These are phyloP conservation scores for Cardiospermum halicacabum DNA, from an alignment of 345 rosid species.

Conservation along the genomic window DNA sequence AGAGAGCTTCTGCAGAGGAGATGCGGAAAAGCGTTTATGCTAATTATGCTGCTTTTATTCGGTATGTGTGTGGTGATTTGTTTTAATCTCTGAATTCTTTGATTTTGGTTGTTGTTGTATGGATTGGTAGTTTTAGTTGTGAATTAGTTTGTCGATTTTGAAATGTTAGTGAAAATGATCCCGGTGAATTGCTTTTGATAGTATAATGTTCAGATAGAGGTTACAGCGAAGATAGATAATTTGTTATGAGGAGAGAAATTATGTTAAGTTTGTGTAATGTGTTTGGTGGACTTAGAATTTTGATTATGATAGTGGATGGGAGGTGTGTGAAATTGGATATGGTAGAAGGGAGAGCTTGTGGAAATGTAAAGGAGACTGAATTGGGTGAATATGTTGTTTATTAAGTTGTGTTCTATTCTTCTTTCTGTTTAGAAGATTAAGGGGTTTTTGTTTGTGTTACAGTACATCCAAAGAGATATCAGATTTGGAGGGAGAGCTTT, in stretches of 20 bases:
- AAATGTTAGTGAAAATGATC: not conserved
- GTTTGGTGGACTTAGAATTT: no score
- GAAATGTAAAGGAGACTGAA: not conserved
- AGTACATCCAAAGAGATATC: constrained; percentile 99
- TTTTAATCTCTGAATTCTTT: not conserved
- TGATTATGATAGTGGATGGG: no score
- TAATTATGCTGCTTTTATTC: constrained; percentile 91
- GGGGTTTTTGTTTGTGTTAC: constrained; percentile 20
- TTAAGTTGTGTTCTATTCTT: not conserved
- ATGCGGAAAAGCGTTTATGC: constrained; percentile 98
- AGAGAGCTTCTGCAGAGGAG: constrained; percentile 97
- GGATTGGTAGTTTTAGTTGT: not conserved
- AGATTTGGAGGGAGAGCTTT: constrained; percentile 95
- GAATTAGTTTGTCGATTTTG: not conserved
- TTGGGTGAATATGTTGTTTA: not conserved
- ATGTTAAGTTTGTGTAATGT: no score
- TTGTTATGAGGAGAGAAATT: no score
- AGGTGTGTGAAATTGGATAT: no score
- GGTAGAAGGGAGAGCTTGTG: no score
- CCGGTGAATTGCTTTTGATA: no score
- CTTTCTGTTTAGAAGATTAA: not conserved
- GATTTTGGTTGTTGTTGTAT: not conserved
- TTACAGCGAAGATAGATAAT: no score
- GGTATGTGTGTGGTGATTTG: constrained; percentile 37
- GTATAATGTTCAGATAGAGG: no score